phyloP scores from a whole-genome alignment of 768 basidiomycete genomes.

The Termitomyces sp. region DNA sequence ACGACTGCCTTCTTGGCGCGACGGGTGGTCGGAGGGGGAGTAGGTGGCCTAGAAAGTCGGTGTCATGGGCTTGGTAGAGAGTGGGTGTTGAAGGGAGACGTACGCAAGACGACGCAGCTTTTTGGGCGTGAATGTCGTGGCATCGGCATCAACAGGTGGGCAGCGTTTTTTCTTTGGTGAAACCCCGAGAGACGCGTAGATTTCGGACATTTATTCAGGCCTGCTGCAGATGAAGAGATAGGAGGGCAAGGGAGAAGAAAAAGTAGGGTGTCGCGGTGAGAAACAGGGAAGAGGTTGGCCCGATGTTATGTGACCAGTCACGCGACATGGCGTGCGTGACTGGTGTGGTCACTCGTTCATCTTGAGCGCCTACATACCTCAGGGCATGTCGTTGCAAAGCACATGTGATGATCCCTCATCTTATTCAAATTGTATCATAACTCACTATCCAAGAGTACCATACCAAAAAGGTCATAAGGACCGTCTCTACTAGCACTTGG shows the following conservation, averaged over 20 bases:
- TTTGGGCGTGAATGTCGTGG: slow-evolving; percentile 56
- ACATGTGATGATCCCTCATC: no score
- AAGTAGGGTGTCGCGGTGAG: slow-evolving; percentile 15
- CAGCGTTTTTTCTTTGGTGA: slow-evolving; percentile 70
- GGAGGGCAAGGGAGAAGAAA: neutral
- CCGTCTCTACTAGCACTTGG: no score
- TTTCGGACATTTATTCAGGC: slow-evolving; percentile 42
- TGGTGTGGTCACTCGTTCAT: no score
- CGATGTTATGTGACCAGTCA: slow-evolving; percentile 1
- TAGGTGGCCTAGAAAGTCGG: slow-evolving; percentile 40
- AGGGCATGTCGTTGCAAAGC: no score
- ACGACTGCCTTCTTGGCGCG: slow-evolving; percentile 15
- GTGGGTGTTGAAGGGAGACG: slow-evolving; percentile 15
- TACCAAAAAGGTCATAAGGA: no score
- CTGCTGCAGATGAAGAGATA: slow-evolving; percentile 1
- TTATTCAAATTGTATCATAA: no score
- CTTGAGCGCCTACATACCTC: no score
- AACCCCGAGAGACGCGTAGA: slow-evolving; percentile 56
- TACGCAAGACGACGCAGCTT: slow-evolving; percentile 57
- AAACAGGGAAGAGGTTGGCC: neutral
- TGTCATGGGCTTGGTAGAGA: neutral
- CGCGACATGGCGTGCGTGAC: no score
- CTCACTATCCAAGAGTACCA: no score
- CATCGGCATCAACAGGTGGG: slow-evolving; percentile 48
- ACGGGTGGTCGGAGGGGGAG: slow-evolving; percentile 50